Percentiles rank a stretch among this genome's conserved stretches.
Conservation (phyloP, 441 rosid species). For the Jatropha multifida region DNA sequence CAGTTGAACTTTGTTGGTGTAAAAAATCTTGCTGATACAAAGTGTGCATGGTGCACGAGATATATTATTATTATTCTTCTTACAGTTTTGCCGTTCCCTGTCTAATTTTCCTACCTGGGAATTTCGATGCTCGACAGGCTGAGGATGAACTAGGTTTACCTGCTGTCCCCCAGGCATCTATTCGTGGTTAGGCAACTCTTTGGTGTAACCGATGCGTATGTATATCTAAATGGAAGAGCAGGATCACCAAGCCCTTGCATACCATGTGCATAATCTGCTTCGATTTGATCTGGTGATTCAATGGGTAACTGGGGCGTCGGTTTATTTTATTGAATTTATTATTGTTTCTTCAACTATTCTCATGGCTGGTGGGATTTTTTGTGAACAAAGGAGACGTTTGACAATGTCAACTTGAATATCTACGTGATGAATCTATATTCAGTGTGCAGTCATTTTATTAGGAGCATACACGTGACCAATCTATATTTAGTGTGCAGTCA, state of each 20-base stretch:
- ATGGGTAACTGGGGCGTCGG: constrained; percentile 10
- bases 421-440: too few species aligned
- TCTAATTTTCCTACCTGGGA: neutral
- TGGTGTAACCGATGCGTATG: constrained; percentile 13
- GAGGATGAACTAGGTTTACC: constrained; percentile 89
- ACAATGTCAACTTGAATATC: too few species aligned
- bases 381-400: too few species aligned
- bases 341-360: neutral
- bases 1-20: neutral
- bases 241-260: constrained; percentile 24
- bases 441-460: too few species aligned
- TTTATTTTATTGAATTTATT: neutral
- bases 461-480: too few species aligned
- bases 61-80: neutral
- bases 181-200: constrained; percentile 50
- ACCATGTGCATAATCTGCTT: constrained; percentile 9
- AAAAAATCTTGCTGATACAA: neutral
- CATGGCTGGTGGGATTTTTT: neutral
- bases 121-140: constrained; percentile 48
- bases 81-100: neutral
- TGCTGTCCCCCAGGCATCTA: constrained; percentile 79
- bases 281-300: neutral
- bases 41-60: neutral
- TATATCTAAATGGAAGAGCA: constrained; percentile 17
- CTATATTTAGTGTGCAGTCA: too few species aligned